Base-by-base conservation (phyloP, 2,329 filamentous ascomycete genomes). In the Pezicula neosporulosa region DNA sequence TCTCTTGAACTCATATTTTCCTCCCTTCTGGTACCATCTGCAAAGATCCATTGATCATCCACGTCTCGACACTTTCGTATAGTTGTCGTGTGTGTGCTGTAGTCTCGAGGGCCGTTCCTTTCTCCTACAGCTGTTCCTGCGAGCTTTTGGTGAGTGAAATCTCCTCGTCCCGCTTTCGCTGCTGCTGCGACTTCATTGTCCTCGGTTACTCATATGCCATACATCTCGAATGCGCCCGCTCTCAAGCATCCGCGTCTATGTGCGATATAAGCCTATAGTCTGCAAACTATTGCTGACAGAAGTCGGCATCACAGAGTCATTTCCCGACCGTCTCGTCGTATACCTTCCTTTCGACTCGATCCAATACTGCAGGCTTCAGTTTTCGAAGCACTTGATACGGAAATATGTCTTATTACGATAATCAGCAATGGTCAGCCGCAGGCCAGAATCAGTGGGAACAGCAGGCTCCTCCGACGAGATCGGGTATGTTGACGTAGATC, bases 391-490 rank as follows among this genome's bases (percentile, higher is more conserved):
- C 51, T 60, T 53, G 51, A 56, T 56, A 56, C 51, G 50, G 56
- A 57, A 64, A 61, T 59, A 87, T 87, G 82, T 80, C 85, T 62
- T 88, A 85, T 72, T 88, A 87, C 75, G 84, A 87, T 69, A 80
- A 83, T 66, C 80, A 82, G 62, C 76, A 73, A 65, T 86, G 83
- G 81, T 76, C 82, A 56, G 78, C 80, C 56, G 80, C 58, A 41
- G 56, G 56, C 63, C 85, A 87, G 72, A 69, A 79, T 19, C 84
- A 83, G 43, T 90, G 86, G 86, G 87, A 90, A 63, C 84, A 88
- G 65, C 85, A 85, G 59, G 80, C 80, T 53, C 86, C 86, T 56
- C 85, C 86, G 37, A 86, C 86, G 60, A 83, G 86, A 66, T 89
- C 86, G 68, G 85, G 83, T 87, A 81, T 67, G 77, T 60, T 45